Base-by-base conservation (phyloP, 331 rosid species). In the Erythrophleum ivorense region DNA sequence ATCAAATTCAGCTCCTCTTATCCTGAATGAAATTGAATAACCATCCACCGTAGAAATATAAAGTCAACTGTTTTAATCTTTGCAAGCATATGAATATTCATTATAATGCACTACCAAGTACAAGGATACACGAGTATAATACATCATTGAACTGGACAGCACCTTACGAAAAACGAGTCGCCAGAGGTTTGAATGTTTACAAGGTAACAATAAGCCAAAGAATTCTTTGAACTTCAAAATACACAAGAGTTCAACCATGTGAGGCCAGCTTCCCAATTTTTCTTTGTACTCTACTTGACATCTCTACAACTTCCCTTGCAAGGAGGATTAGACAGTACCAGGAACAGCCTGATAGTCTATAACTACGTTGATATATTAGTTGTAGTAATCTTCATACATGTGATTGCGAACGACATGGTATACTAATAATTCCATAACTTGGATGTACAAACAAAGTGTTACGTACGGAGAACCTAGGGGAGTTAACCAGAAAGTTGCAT, bases 401-500 rank as follows among this genome's bases (percentile, higher is more conserved):
- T 63, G 45, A 63, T 14, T 63, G 45, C 13, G 70, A 59, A 75
- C 21, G 49, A 46, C 5, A 40, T 75, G 18, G 21, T 41, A 59
- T 75, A 58, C 38, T 2, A 24, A 70, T 41, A 24, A 11, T 46
- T 11, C 19, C 75, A 19, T 70, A 48, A 70, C 75, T 46, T 48
- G 13, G 40, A 70, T 21, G 57, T 46, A 70, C 58, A 70, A 70
- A 24, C 16, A 21, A 70, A 59, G 55, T 41, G 21, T 41, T 58
- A 24, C 69, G 14, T 41, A 24, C 40, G 0, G 55, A 75, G 69
- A 75, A 75, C 79, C 31, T 38, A 36, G 7, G 19, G 46, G 75
- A 46, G 40, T 45, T 19, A 72, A 78, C 78, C 89, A 73, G 66
- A 55, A 58, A 68, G 69, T 57, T 67, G 50, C 70, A 77, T 2